Base-by-base conservation (phyloP, 2,329 filamentous ascomycete species). In the Microcyclospora pomicola region DNA sequence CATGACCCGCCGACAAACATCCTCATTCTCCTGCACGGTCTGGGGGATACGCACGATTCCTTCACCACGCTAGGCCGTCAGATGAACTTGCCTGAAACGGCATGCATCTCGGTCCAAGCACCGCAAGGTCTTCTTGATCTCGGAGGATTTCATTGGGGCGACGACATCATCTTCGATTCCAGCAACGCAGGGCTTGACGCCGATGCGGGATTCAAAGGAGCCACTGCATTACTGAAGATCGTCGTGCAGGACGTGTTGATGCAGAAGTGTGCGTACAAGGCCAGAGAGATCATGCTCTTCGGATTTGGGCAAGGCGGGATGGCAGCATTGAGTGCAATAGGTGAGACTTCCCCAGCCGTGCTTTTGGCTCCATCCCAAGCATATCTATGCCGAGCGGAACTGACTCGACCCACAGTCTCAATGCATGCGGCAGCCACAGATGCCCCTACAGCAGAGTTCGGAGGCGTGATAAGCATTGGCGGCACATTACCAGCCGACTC, bases 11-110 rank as follows among this genome's bases (percentile, higher is more conserved):
- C 80, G 9, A 81, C 77, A 32, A 80, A 87, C 49, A 69, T 92
- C 48, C 74, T 93, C 44, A 63, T 93, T 53, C 72, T 93, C 36
- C 75, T 93, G 41, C 86, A 93, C 59, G 85, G 85, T 46, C 72
- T 93, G 10, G 86, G 86, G 44, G 86, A 93, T 62, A 75, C 72
- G 27, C 72, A 83, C 42, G 52, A 57, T 2, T 68, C 81, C 28
- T 92, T 91, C 58, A 70, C 73, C 42, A 62, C 63, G 33, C 80
- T 93, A 43, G 82, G 77, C 14, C 66, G 67, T 40, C 75, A 74
- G 48, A 62, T 93, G 43, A 67, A 71, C 43, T 73, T 93, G 2
- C 84, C 85, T 0, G 82, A 86, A 52, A 86, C 86, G 37, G 71
- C 78, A 40, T 76, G 77, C 50, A 72, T 94, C 38, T 73, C 82